Conservation (phyloP, 2,329 filamentous ascomycete species). For the Bipolaris sorokiniana region DNA sequence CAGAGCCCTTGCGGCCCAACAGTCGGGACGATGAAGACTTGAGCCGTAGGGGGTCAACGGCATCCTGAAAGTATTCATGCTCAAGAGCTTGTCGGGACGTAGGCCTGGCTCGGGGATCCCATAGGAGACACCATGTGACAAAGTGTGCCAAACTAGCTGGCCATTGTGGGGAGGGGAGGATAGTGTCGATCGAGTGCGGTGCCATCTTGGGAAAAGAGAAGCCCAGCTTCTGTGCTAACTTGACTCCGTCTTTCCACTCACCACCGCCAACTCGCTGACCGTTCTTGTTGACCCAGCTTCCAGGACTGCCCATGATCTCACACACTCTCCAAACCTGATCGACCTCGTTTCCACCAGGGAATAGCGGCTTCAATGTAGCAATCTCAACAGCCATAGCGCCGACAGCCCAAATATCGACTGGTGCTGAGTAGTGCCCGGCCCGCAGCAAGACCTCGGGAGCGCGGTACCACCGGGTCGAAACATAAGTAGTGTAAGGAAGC, state of each 20-base stretch:
- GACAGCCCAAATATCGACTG: constrained; percentile 97
- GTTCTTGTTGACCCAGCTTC: constrained; percentile 95
- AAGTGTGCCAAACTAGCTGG: constrained; percentile 86
- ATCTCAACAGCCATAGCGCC: constrained; percentile 99
- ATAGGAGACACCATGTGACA: constrained; percentile 98
- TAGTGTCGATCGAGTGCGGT: constrained; percentile 93
- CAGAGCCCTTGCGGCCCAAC: constrained; percentile 87
- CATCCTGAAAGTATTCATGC: constrained; percentile 93
- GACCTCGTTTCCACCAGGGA: constrained; percentile 97
- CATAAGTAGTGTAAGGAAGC: constrained; percentile 95
- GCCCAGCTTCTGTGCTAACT: constrained; percentile 91
- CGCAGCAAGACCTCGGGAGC: constrained; percentile 92
- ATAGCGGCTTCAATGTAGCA: constrained; percentile 92
- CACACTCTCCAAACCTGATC: constrained; percentile 99
- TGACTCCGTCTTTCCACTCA: constrained; percentile 94
- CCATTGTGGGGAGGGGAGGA: constrained; percentile 90
- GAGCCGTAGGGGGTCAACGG: constrained; percentile 88
- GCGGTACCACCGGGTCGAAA: constrained; percentile 94
- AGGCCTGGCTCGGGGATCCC: constrained; percentile 91
- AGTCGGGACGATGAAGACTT: constrained; percentile 86
- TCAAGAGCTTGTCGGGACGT: constrained; percentile 93
- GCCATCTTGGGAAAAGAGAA: constrained; percentile 99
- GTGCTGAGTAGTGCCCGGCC: constrained; percentile 95
- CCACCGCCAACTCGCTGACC: constrained; percentile 87
- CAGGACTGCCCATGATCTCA: constrained; percentile 98